Evolutionary conservation across 2,329 filamentous ascomycete genomes (phyloP), one percentile per base, ranked within the genome.

Genomic region (Cladosporium oxysporum): DNA sequence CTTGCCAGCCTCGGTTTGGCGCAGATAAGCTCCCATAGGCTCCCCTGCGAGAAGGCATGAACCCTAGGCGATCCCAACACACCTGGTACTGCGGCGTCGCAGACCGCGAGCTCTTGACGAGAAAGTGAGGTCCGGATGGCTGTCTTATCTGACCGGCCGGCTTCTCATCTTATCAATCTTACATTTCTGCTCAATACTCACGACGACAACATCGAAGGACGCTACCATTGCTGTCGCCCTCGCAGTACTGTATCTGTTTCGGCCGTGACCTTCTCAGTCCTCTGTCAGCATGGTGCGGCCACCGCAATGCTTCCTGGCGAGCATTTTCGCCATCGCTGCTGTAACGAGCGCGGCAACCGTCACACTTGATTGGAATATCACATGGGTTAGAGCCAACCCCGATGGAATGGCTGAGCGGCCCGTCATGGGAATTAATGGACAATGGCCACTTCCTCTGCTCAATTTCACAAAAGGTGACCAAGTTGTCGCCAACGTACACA

Each of bases 391-490:
- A 55, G 83, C 83, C 18, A 85, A 85, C 69, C 85, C 85, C 11
- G 85, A 87, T 75, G 83, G 82, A n/a, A 73, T 81, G 66, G 69
- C 73, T 26, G 79, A 79, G 29, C 79, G 85, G n/a, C 79, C 81
- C 3, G 78, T 80, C n/a, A 85, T 92, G 62, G 85, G 88, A 50
- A 89, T 91, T 78, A 92, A 94, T 73, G 87, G 88, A 41, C 82
- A 90, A 73, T 93, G 91, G 77, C 91, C 91, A 0, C 84, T 91
- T 0, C 91, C 91, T 6, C 77, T 90, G 53, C 86, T 95, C 55
- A 86, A 91, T 69, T 87, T 88, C 68, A 91, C 91, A 69, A 87
- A 91, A 69, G 90, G 90, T 23, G 91, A 95, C 71, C 87, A 84
- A 1, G 76, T 95, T 10, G 76, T 91, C 3, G 86, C 93, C 52